Conservation (phyloP, 1,284 basidiomycete species). For the Mrakiaceae sp. region DNA sequence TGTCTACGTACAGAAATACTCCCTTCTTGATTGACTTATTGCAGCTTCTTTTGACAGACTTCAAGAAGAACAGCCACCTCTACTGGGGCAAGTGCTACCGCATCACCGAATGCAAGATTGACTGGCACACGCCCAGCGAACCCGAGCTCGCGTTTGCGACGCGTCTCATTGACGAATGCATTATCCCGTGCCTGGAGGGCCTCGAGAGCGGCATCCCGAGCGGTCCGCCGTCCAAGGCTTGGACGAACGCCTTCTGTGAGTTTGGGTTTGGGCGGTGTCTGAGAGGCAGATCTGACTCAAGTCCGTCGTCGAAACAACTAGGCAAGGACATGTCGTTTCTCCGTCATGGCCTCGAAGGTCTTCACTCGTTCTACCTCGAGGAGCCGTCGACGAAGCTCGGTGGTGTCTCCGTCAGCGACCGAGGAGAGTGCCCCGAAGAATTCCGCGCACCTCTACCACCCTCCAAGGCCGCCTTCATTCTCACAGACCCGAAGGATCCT, state of each 20-base stretch:
- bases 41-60: slow-evolving; percentile 40
- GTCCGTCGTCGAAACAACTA: too few species aligned
- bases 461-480: slow-evolving; percentile 59
- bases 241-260: slow-evolving; percentile 80
- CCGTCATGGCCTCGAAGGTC: slow-evolving; percentile 25
- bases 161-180: slow-evolving; percentile 61
- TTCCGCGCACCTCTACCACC: slow-evolving; percentile 52
- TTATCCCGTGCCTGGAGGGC: slow-evolving; percentile 52
- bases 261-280: too few species aligned
- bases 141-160: slow-evolving; percentile 69
- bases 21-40: slow-evolving; percentile 14
- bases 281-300: too few species aligned
- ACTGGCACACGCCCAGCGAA: slow-evolving; percentile 60
- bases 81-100: slow-evolving; percentile 79
- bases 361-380: slow-evolving; percentile 31
- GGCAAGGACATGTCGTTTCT: slow-evolving; percentile 19
- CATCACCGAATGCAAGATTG: slow-evolving; percentile 63
- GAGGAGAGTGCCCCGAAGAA: slow-evolving; percentile 44
- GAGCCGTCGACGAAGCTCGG: slow-evolving; percentile 27
- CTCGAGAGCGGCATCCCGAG: slow-evolving; percentile 52
- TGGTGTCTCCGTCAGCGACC: slow-evolving; percentile 17
- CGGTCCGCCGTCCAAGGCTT: slow-evolving; percentile 48
- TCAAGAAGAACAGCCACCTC: slow-evolving; percentile 58
- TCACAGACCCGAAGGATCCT: slow-evolving; percentile 62
- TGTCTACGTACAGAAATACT: not conserved